Evolutionary conservation across 176 grass and related monocot species (phyloP).

Genomic region (Puccinellia tenuiflora): DNA sequence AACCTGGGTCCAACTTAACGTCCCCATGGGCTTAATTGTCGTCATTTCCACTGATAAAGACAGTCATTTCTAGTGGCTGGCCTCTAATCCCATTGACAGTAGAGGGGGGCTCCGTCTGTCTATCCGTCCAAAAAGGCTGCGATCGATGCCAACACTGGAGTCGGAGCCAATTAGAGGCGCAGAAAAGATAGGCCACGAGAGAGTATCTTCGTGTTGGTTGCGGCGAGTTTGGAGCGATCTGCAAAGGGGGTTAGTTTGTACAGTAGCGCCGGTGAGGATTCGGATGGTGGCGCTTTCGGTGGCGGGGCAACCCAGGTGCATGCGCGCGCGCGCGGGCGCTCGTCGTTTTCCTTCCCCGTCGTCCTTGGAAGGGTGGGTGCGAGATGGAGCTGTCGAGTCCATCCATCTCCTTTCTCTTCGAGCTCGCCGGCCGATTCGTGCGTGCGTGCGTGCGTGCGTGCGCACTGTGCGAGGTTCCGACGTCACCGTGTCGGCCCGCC

Average conservation of each 20-base stretch:
- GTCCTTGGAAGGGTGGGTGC: background rate
- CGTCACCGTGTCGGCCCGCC: background rate
- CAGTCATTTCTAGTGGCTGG: background rate
- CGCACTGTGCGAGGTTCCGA: background rate
- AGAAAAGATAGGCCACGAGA: background rate
- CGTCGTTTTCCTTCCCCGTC: background rate
- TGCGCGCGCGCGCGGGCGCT: background rate
- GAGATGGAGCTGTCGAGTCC: background rate
- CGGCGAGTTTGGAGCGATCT: background rate
- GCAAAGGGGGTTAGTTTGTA: background rate
- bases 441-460: background rate
- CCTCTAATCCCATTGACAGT: background rate
- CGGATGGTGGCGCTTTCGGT: constrained; percentile 1
- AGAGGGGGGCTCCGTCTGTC: no score
- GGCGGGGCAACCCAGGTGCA: constrained; percentile 15
- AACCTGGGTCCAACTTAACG: background rate
- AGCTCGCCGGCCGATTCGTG: background rate
- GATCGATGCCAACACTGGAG: background rate
- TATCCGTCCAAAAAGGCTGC: background rate
- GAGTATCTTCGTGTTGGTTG: background rate
- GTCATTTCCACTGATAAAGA: background rate
- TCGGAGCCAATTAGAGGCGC: background rate
- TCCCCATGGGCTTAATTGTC: background rate
- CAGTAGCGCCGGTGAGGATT: background rate
- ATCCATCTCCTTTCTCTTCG: background rate